Base-by-base conservation (phyloP, 2,329 filamentous ascomycete genomes). In the Exophiala sp. region DNA sequence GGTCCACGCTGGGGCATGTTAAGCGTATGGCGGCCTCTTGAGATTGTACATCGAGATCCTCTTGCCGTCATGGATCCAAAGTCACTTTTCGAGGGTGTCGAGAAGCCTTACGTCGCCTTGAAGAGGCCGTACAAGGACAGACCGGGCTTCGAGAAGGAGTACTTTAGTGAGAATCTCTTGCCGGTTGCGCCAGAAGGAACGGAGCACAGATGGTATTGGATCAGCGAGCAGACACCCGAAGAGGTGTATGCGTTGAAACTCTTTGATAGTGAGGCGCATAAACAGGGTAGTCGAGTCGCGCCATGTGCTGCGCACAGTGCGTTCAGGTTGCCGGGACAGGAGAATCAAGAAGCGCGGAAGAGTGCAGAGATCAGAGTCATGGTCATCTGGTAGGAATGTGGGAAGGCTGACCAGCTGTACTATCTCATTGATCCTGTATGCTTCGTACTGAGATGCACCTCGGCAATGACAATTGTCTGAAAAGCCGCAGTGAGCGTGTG, bases 11-110 rank as follows among this genome's bases (percentile, higher is more conserved):
- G 48, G 47, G 42, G 29, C 7, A 51, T 38, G 32, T 43, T 68
- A 32, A 64, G 63, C 50, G 62, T 64, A 18, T 66, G 60, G 62
- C 57, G 65, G 21, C 61, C 64, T 2, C 48, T 65, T 38, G 62
- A 64, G 47, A 56, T 57, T 0, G 57, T 67, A 4, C 46, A 53
- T 8, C 44, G 59, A 24, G 61, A 66, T 24, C 61, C 63, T 7
- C 54, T 66, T n/a, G 57, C 57, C 1, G 50, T 65, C 9, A 42
- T 55, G 53, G 53, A 55, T 29, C 34, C 53, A 20, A 21, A 16
- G n/a, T 38, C 42, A 3, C 43, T 55, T 11, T 44, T 50, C 40
- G 14, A n/a, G n/a, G 14, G 9, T 18, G 41, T 16, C n/a, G 33
- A 47, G 42, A 35, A 52, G 16, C 35, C 47, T 2, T 55, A 52